Percentiles rank a stretch among this genome's conserved stretches.
Conservation (phyloP, 306 rosid species). For the Glycyrrhiza uralensis region DNA sequence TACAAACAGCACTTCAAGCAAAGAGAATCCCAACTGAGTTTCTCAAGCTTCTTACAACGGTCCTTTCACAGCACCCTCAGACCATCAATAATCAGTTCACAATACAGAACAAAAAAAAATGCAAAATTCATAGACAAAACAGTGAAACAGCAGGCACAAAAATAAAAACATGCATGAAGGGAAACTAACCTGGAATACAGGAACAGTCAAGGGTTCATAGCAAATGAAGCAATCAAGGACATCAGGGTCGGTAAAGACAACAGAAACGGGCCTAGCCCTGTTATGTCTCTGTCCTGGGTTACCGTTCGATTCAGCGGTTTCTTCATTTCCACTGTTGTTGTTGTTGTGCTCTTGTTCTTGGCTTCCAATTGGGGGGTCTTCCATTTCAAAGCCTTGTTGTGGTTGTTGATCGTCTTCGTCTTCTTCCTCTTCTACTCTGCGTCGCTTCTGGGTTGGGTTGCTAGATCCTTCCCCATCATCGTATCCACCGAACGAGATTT, state of each 20-base stretch:
- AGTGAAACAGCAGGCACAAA: neutral
- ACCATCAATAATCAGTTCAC: neutral
- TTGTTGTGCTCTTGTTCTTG: constrained; percentile 7
- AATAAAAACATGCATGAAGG: neutral
- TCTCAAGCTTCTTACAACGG: neutral
- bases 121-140: neutral
- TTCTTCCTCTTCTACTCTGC: constrained; percentile 10
- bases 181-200: constrained; percentile 67
- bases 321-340: neutral
- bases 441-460: constrained; percentile 37
- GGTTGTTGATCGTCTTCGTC: neutral
- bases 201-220: constrained; percentile 55
- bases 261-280: constrained; percentile 26
- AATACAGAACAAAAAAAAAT: neutral
- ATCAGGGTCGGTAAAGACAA: constrained; percentile 60
- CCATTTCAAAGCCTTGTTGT: constrained; percentile 17
- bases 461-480: constrained; percentile 66
- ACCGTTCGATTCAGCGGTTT: constrained; percentile 2
- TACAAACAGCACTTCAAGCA: neutral
- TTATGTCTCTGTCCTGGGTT: neutral
- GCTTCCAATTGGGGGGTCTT: neutral
- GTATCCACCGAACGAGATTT: constrained; percentile 60
- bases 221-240: constrained; percentile 83
- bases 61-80: neutral
- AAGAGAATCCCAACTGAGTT: neutral